Evolutionary conservation across 495 filamentous ascomycete species (phyloP).

Genomic region (Bombardia bombarda): DNA sequence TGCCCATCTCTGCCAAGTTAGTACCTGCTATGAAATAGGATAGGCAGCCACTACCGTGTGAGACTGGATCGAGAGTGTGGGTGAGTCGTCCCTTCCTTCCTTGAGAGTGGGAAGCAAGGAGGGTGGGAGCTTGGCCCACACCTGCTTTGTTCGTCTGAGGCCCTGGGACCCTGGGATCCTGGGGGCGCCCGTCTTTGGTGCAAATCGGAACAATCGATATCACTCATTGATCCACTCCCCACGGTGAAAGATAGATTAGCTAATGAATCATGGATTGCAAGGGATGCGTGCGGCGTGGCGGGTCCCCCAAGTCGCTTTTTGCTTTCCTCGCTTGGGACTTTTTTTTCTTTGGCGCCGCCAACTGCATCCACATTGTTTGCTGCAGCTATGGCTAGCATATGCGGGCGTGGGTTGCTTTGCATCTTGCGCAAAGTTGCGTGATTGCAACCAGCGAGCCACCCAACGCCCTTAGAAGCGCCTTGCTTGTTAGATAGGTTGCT

Average conservation of each 20-base stretch:
- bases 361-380: neutral
- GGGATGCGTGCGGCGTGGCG: neutral
- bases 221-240: neutral
- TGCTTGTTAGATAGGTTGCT: too few relatives aligned
- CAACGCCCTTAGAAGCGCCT: neutral
- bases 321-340: too few relatives aligned
- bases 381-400: slow-evolving; percentile 6
- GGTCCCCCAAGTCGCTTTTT: neutral
- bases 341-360: too few relatives aligned
- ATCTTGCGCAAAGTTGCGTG: slow-evolving; percentile 16
- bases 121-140: neutral
- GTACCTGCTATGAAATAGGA: too few relatives aligned
- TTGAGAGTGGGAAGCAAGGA: too few relatives aligned
- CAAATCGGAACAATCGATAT: neutral
- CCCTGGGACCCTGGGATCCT: too few relatives aligned
- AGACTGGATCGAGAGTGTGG: neutral
- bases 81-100: too few relatives aligned
- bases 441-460: slow-evolving; percentile 1
- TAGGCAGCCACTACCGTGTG: too few relatives aligned
- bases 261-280: slow-evolving; percentile 1
- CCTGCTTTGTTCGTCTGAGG: neutral
- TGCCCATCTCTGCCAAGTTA: too few relatives aligned
- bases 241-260: neutral
- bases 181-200: too few relatives aligned
- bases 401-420: slow-evolving; percentile 6